phyloP scores from a whole-genome alignment of 192 early-diverging fungal species.

The Entomortierella chlamydospora region DNA sequence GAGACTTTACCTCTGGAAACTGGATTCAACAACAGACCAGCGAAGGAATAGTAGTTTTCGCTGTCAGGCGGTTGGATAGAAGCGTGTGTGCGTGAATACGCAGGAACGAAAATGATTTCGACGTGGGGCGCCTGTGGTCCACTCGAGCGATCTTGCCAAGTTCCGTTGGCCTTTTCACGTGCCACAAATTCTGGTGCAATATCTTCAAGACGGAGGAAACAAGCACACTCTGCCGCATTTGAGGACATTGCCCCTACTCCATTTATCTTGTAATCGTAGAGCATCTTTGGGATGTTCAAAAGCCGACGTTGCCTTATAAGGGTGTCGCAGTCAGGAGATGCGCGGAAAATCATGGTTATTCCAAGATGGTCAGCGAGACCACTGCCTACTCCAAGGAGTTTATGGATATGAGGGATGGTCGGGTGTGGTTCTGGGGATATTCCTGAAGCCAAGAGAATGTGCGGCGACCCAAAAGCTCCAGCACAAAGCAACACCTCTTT shows the following conservation, averaged over 20 bases:
- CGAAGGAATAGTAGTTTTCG: conserved; percentile 23
- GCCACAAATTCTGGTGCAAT: conserved; percentile 46
- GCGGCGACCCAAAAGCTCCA: conserved; percentile 54
- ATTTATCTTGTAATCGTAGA: conserved; percentile 30
- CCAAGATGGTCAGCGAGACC: conserved; percentile 55
- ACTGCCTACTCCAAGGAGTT: conserved; percentile 47
- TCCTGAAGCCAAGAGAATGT: conserved; percentile 56
- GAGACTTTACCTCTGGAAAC: conserved; percentile 27
- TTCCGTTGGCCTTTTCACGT: conserved; percentile 51
- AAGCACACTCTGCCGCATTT: conserved; percentile 14
- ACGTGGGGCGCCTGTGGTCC: conserved; percentile 37
- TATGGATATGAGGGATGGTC: conserved; percentile 51
- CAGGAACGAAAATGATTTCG: conserved; percentile 32
- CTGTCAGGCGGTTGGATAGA: conserved; percentile 1
- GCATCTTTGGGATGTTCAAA: conserved; percentile 1
- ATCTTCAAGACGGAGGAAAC: conserved; percentile 42
- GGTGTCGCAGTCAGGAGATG: neutral
- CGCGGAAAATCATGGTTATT: conserved; percentile 35
- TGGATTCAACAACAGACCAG: conserved; percentile 38
- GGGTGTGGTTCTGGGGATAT: conserved; percentile 45
- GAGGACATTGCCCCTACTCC: conserved; percentile 18
- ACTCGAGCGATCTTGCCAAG: conserved; percentile 37
- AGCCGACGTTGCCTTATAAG: neutral
- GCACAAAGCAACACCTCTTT: conserved; percentile 59
- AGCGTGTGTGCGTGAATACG: conserved; percentile 3